These are phyloP conservation scores for Tremellales sp. DNA, from an alignment of 1,284 basidiomycete species.

Conservation along the genomic window DNA sequence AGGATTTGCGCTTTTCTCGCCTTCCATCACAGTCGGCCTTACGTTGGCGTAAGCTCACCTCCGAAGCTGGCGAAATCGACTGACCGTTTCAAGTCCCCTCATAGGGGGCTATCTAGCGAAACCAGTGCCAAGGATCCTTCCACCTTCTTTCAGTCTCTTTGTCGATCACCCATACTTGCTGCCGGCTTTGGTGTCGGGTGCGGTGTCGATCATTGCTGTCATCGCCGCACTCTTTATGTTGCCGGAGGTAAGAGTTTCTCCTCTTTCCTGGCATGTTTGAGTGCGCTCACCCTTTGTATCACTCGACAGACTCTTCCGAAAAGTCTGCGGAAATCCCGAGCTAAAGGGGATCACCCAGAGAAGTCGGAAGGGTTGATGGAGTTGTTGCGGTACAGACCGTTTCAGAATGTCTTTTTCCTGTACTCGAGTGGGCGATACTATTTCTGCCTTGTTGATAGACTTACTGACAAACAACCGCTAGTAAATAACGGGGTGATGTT, in stretches of 20 bases:
- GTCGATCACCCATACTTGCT: slow-evolving; percentile 35
- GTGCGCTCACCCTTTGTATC: too few relatives aligned
- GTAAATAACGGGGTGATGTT: slow-evolving; percentile 34
- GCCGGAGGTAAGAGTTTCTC: slow-evolving; percentile 28
- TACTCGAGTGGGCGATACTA: slow-evolving; percentile 26
- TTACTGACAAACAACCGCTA: slow-evolving; percentile 2
- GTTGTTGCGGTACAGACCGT: slow-evolving; percentile 24
- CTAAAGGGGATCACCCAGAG: slow-evolving; percentile 11
- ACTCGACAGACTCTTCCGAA: slow-evolving; percentile 15
- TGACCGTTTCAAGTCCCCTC: slow-evolving; percentile 22
- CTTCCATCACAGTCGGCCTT: slow-evolving; percentile 32
- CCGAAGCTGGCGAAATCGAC: background rate
- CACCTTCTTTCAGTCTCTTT: slow-evolving; percentile 26
- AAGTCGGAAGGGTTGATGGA: slow-evolving; percentile 12
- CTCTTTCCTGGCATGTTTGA: slow-evolving; percentile 6
- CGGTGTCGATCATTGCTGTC: slow-evolving; percentile 18
- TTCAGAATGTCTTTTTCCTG: slow-evolving; percentile 30
- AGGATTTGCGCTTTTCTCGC: slow-evolving; percentile 40
- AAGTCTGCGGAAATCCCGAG: slow-evolving; percentile 1
- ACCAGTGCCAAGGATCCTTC: slow-evolving; percentile 30
- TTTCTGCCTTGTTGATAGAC: background rate
- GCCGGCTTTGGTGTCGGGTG: slow-evolving; percentile 30
- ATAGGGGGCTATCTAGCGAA: slow-evolving; percentile 38
- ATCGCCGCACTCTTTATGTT: slow-evolving; percentile 23
- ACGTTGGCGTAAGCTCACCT: slow-evolving; percentile 28